phyloP scores from a whole-genome alignment of 352 stramenopile genomes.

The Thalassiosira hispida region DNA sequence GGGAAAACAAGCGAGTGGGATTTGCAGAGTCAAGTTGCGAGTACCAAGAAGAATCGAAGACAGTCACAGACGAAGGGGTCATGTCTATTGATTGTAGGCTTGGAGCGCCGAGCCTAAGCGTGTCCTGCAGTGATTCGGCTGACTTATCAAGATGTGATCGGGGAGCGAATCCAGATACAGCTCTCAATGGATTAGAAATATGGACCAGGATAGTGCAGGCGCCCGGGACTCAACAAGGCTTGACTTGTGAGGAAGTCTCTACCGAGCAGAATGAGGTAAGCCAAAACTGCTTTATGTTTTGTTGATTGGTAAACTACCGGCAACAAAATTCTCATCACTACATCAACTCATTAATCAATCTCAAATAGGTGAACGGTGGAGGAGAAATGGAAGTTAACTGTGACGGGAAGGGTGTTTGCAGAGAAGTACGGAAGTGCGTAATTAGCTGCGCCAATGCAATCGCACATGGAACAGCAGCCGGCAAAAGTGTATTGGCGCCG shows the following conservation, averaged over 20 bases:
- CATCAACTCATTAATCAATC: background rate
- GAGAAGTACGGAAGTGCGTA: constrained; percentile 62
- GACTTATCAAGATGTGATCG: constrained; percentile 39
- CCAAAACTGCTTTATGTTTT: background rate
- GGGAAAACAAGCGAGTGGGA: constrained; percentile 70
- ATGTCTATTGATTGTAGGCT: constrained; percentile 47
- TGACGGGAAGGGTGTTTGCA: constrained; percentile 62
- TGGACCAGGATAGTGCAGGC: constrained; percentile 65
- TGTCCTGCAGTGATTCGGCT: constrained; percentile 51
- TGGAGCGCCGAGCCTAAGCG: constrained; percentile 34
- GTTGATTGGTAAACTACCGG: too few species aligned
- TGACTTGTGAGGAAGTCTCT: constrained; percentile 47
- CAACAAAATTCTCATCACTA: background rate
- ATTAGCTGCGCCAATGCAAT: constrained; percentile 50
- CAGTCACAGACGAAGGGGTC: constrained; percentile 25
- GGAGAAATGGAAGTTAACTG: constrained; percentile 56
- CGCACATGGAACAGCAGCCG: constrained; percentile 22
- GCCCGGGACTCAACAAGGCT: constrained; percentile 50
- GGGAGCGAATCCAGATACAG: constrained; percentile 33
- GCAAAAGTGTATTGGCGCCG: background rate
- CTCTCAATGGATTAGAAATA: constrained; percentile 61
- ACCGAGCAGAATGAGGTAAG: constrained; percentile 35
- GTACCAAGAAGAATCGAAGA: constrained; percentile 45
- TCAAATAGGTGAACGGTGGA: constrained; percentile 18
- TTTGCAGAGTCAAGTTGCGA: constrained; percentile 76